Evolutionary conservation across 2,329 filamentous ascomycete species (phyloP).

Genomic region (Malbranchea cinnamomea): DNA sequence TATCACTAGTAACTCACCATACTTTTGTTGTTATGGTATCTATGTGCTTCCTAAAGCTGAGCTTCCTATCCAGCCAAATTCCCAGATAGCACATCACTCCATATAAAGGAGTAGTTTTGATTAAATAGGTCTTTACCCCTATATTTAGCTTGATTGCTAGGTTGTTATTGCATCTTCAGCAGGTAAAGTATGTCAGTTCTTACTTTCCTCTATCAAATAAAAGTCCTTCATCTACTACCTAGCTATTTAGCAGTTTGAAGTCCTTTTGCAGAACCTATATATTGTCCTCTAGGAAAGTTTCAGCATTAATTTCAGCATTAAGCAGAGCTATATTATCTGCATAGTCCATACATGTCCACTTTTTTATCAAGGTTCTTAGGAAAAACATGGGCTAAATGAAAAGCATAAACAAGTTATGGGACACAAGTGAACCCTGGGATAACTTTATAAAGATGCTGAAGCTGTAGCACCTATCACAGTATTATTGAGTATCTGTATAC

Average conservation of each 20-base stretch:
- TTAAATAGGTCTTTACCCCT: neutral
- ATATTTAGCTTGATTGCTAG: neutral
- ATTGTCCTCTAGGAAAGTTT: too few species aligned
- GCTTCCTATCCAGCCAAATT: constrained; percentile 10
- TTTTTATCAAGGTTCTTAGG: too few species aligned
- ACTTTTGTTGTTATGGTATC: constrained; percentile 10
- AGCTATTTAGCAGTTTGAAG: neutral
- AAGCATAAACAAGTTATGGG: too few species aligned
- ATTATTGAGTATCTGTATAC: too few species aligned
- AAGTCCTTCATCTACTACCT: neutral
- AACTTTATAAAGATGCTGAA: too few species aligned
- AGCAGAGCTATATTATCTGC: too few species aligned
- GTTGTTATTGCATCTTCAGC: neutral
- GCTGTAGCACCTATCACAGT: too few species aligned
- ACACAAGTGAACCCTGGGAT: too few species aligned
- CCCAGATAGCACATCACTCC: constrained; percentile 12
- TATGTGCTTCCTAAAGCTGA: constrained; percentile 10
- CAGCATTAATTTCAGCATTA: too few species aligned
- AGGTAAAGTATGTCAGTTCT: constrained; percentile 1
- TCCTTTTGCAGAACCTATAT: constrained; percentile 1
- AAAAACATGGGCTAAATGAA: too few species aligned
- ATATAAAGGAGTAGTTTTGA: neutral
- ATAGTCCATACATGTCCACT: too few species aligned
- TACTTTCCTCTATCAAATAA: neutral
- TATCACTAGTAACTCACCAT: constrained; percentile 3